A percentile compares a stretch with the other conserved stretches of the same genome.
phyloP scores from a whole-genome alignment of 176 grass and related monocot genomes.

The Cocos nucifera region DNA sequence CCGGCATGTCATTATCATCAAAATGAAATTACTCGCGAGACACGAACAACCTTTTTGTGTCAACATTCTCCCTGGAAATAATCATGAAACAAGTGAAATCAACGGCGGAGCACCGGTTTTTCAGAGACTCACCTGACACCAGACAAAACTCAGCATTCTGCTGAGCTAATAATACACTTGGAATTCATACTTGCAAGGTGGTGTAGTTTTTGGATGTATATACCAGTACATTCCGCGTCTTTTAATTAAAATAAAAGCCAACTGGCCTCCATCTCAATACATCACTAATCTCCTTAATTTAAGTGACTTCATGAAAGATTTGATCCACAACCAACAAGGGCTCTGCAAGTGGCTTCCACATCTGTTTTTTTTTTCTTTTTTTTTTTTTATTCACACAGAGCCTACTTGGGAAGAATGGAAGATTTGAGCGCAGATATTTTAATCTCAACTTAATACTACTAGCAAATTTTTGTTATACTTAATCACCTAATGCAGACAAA shows the following conservation, averaged over 20 bases:
- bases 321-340: background rate
- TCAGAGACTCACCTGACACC: constrained; percentile 11
- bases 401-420: background rate
- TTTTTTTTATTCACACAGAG: background rate
- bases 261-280: background rate
- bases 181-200: background rate
- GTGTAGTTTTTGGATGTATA: background rate
- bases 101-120: constrained; percentile 41
- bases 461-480: background rate
- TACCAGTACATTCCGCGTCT: background rate
- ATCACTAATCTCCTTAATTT: background rate
- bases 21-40: no score
- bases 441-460: constrained; percentile 3
- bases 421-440: constrained; percentile 9
- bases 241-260: constrained; percentile 1
- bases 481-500: constrained; percentile 7
- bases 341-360: constrained; percentile 3
- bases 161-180: background rate
- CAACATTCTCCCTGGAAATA: no score
- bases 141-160: constrained; percentile 11
- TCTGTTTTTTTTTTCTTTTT: constrained; percentile 2
- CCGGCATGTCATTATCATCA: no score
- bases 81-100: constrained; percentile 30
- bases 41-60: no score
- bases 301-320: constrained; percentile 12